These are phyloP conservation scores for Diaporthe velutina DNA, from an alignment of 2,329 filamentous ascomycete genomes.

Conservation along the genomic window DNA sequence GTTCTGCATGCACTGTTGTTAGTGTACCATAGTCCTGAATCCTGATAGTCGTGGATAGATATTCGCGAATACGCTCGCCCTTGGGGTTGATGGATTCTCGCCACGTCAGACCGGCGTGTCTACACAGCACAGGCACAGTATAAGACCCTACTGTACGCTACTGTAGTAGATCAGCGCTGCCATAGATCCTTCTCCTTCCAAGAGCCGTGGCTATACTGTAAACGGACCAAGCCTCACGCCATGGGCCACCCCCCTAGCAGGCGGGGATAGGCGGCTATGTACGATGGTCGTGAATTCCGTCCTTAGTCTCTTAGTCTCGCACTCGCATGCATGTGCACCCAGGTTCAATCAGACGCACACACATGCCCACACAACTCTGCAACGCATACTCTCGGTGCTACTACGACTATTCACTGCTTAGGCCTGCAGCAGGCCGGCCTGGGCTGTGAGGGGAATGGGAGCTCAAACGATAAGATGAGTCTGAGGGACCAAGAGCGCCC, in stretches of 20 bases:
- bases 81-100: not conserved
- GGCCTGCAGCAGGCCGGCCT: not conserved
- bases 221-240: not conserved
- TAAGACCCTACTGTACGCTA: conserved; percentile 3
- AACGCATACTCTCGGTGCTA: not conserved
- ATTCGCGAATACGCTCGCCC: conserved; percentile 5
- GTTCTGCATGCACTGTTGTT: not conserved
- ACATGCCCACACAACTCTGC: not conserved
- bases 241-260: not conserved
- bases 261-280: conserved; percentile 28
- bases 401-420: not conserved
- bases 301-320: not conserved
- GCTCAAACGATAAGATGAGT: not conserved
- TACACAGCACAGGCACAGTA: not conserved
- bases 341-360: not conserved
- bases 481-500: conserved; percentile 6
- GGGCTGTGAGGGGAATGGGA: not conserved
- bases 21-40: not conserved
- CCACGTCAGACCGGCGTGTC: conserved; percentile 26
- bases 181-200: not conserved
- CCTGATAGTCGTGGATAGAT: not conserved
- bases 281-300: not conserved
- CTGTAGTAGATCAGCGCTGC: not conserved
- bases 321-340: not conserved
- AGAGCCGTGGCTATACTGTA: conserved; percentile 18